Evolutionary conservation across 352 stramenopile genomes (phyloP).

Genomic region (Pythium phragmitis): DNA sequence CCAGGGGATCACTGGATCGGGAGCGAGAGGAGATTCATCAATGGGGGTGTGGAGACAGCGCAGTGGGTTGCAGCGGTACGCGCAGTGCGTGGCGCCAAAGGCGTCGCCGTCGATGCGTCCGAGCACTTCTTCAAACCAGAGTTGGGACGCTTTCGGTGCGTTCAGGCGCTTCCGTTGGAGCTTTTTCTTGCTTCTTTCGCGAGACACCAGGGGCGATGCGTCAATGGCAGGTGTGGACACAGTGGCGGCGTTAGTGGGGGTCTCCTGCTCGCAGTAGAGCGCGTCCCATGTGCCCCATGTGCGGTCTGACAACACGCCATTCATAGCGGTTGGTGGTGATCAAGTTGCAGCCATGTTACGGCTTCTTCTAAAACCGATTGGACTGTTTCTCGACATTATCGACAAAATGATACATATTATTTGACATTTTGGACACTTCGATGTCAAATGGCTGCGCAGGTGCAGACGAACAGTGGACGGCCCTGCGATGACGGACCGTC

Average conservation of each 20-base stretch:
- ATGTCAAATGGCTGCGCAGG: constrained; percentile 11
- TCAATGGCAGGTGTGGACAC: background rate
- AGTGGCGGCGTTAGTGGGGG: too few relatives aligned
- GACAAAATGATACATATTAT: background rate
- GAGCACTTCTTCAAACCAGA: constrained; percentile 78
- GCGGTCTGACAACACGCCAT: constrained; percentile 59
- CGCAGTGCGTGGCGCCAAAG: constrained; percentile 33
- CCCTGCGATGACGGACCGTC: too few relatives aligned
- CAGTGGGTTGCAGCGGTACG: constrained; percentile 67
- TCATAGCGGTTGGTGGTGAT: constrained; percentile 54
- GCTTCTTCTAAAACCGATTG: constrained; percentile 13
- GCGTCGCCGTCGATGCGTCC: constrained; percentile 44
- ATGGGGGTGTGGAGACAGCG: constrained; percentile 32
- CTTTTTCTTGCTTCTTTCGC: constrained; percentile 48
- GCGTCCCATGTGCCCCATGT: constrained; percentile 81
- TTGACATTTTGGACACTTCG: constrained; percentile 11
- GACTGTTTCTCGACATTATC: background rate
- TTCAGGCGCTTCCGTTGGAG: constrained; percentile 45
- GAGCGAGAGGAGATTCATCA: background rate
- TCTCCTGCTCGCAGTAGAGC: background rate
- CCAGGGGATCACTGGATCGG: constrained; percentile 57
- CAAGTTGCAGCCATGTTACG: constrained; percentile 7
- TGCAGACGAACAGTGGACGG: constrained; percentile 2
- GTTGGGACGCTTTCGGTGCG: constrained; percentile 45
- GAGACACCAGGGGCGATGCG: background rate